phyloP scores from a whole-genome alignment of 768 basidiomycete genomes.

The Tricholoma saponaceum region DNA sequence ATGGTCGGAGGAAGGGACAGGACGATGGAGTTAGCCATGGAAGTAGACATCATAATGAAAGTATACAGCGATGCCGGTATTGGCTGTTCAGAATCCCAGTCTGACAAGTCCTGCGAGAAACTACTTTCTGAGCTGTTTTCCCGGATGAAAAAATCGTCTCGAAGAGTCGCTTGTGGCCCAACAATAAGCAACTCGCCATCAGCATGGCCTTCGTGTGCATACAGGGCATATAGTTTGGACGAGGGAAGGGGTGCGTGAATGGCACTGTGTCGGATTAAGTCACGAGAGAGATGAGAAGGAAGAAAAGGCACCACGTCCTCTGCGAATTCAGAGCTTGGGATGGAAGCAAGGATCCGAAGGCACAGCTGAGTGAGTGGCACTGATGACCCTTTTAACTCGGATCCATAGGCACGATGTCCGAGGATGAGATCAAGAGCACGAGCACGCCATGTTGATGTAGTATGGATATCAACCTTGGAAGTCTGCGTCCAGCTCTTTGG shows the following conservation, averaged over 20 bases:
- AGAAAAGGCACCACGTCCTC: slow-evolving; percentile 46
- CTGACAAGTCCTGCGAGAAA: slow-evolving; percentile 4
- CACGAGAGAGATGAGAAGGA: slow-evolving; percentile 55
- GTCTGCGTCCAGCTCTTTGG: slow-evolving; percentile 56
- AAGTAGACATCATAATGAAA: slow-evolving; percentile 47
- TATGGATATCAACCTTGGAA: slow-evolving; percentile 20
- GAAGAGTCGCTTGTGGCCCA: slow-evolving; percentile 45
- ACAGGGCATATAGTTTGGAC: slow-evolving; percentile 46
- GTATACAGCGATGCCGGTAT: slow-evolving; percentile 34
- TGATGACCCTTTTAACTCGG: slow-evolving; percentile 5
- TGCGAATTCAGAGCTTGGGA: slow-evolving; percentile 37
- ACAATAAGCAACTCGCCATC: slow-evolving; percentile 65
- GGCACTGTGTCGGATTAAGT: slow-evolving; percentile 55
- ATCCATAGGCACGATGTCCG: slow-evolving; percentile 24
- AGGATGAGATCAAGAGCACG: slow-evolving; percentile 54
- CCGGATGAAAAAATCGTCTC: slow-evolving; percentile 38
- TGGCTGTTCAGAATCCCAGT: slow-evolving; percentile 46
- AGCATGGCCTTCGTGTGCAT: slow-evolving; percentile 46
- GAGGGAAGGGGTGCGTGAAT: slow-evolving; percentile 52
- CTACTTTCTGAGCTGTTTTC: slow-evolving; percentile 2
- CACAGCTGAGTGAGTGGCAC: slow-evolving; percentile 60
- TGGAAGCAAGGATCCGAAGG: slow-evolving; percentile 41
- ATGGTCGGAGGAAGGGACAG: slow-evolving; percentile 60
- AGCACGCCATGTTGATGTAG: slow-evolving; percentile 43
- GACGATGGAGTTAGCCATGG: slow-evolving; percentile 39